Evolutionary conservation across 2,329 filamentous ascomycete genomes (phyloP), one percentile per base, ranked within the genome.

Genomic region (Aschersonia sp.): DNA sequence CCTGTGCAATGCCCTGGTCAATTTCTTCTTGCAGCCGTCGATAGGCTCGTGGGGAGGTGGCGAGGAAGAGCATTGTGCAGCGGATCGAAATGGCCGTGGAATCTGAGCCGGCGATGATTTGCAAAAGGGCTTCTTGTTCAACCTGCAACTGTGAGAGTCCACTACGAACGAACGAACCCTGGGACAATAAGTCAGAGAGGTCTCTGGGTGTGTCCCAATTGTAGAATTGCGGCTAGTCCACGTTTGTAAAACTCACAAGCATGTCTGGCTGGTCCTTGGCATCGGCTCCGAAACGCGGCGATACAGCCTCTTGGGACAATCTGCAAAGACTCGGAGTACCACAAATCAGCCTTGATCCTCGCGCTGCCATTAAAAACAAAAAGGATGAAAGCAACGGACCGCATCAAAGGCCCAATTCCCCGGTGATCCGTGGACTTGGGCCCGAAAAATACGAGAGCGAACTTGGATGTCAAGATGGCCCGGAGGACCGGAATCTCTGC

Each of bases 21-120:
- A 55, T 59, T 37, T 55, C 59, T 42, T 35, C 30, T 5, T 68
- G 67, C 0, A 81, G 60, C 58, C 65, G 68, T 4, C 52, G 47
- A 50, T 71, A 67, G 0, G 75, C 66, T 1, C 60, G 62, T 0
- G 72, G 70, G 30, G 66, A 70, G 11, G 68, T 72, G 33, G 71
- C 66, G 47, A 79, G 55, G 55, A 73, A 68, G 31, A 79, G 65
- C 47, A 79, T 52, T 2, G 68, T 75, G 31, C 68, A 64, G 2
- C 76, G 70, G 12, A 80, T 67, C 3, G 69, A 68, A 0, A 71
- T 74, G 1, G 76, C 73, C 0, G 75, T 76, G 4, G 73, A 78
- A 51, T 80, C 76, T 1, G 73, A 74, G 5, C 76, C 77, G 5
- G 46, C 48, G 29, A 50, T 30, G 30, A 66, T 62, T 48, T 67